Conservation (phyloP, 345 rosid genomes). For the Leavenworthia alabamica region DNA sequence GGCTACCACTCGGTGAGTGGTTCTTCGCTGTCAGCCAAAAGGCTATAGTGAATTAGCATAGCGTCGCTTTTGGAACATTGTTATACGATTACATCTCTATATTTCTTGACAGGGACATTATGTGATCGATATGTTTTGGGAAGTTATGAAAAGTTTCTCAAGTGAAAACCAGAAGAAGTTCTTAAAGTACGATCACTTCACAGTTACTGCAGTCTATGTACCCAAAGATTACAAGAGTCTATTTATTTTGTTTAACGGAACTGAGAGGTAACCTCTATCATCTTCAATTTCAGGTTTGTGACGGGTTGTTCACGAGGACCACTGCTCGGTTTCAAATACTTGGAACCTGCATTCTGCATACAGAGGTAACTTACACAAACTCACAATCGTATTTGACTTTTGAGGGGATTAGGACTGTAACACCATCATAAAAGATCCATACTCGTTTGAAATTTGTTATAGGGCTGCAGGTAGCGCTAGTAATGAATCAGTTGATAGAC, state of each 20-base stretch:
- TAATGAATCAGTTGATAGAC: slow-evolving; percentile 70
- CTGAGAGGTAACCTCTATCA: background rate
- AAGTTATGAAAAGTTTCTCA: slow-evolving; percentile 82
- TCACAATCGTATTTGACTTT: background rate
- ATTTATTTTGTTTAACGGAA: slow-evolving; percentile 1
- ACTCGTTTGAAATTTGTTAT: slow-evolving; percentile 7
- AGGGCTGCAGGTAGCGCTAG: slow-evolving; percentile 14
- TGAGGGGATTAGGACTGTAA: background rate
- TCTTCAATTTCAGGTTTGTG: slow-evolving; percentile 60
- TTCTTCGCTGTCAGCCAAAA: slow-evolving; percentile 12
- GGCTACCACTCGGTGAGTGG: slow-evolving; percentile 74
- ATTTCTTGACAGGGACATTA: slow-evolving; percentile 72
- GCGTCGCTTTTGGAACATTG: background rate
- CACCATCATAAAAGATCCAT: background rate
- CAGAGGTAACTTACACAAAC: slow-evolving; percentile 56
- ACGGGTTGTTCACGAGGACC: slow-evolving; percentile 99
- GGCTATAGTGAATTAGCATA: background rate
- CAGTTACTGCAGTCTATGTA: background rate
- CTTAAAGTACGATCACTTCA: slow-evolving; percentile 58
- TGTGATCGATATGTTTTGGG: slow-evolving; percentile 98
- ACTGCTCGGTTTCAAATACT: slow-evolving; percentile 79
- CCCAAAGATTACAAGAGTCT: background rate
- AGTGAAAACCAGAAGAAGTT: slow-evolving; percentile 77
- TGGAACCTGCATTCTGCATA: slow-evolving; percentile 89
- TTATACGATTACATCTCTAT: slow-evolving; percentile 9